Base-by-base conservation (phyloP, 2,329 filamentous ascomycete genomes). In the Cordyceps cicadae region DNA sequence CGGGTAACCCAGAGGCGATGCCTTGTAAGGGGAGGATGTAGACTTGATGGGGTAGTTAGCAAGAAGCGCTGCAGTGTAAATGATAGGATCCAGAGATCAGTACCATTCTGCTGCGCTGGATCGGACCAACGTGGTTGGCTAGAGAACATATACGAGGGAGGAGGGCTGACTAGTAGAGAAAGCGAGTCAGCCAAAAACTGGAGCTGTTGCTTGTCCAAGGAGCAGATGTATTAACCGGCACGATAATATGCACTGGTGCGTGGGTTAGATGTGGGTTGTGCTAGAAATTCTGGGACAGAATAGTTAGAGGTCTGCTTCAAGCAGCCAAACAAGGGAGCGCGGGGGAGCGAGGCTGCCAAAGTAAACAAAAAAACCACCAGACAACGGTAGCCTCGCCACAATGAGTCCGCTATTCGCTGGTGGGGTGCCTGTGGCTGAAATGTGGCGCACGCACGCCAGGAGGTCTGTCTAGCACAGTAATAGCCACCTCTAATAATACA, bases 1-100 rank as follows among this genome's bases (percentile, higher is more conserved):
- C 65, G 86, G 86, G 74, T 88, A 89, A 63, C 87, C 87, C 63
- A 90, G 75, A 59, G 86, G 86, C 26, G 87, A 89, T 15, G 87
- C 86, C 72, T 89, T 89, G 74, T 87, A 90, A 61, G 82, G 76
- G 54, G 78, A 70, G 61, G 76, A 79, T 71, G 78, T 81, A 71
- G 78, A 80, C 84, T 82, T 70, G 41, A 19, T 11, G n/a, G 34
- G 15, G 2, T 7, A 6, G 48, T 59, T 45, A 59, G 56, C n/a
- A 45, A 17, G 26, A 51, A 9, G 43, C 37, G n/a, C 26, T 32
- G 26, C 19, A 26, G 51, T 12, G 15, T 19, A 24, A 15, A 14
- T 6, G 24, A n/a, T 1, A 7, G 21, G 29, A 41, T 43, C 29
- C 37, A 3, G 11, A 37, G 49, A n/a, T 53, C 50, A 14, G 29